These are phyloP conservation scores for Talaromyces trachyspermus DNA, from an alignment of 495 filamentous ascomycete species.

Conservation along the genomic window DNA sequence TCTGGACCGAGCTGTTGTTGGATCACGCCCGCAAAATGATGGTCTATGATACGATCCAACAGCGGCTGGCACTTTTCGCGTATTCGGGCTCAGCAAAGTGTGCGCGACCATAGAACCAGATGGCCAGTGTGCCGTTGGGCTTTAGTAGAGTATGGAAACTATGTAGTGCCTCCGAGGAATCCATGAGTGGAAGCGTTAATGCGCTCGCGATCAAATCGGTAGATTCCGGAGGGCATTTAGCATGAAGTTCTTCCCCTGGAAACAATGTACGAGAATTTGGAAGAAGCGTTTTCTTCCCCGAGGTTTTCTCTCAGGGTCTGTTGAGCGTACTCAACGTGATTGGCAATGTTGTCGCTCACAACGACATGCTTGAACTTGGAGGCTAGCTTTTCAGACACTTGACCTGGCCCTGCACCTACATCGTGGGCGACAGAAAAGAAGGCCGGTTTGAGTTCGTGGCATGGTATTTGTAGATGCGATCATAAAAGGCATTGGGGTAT, in stretches of 20 bases:
- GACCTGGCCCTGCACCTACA: conserved; percentile 21
- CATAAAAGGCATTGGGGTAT: conserved; percentile 13
- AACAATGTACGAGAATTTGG: neutral
- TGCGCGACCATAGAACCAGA: conserved; percentile 26
- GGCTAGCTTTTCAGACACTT: conserved; percentile 14
- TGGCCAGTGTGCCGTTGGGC: conserved; percentile 20
- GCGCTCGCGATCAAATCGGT: neutral
- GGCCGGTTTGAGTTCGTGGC: neutral
- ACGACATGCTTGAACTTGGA: conserved; percentile 16
- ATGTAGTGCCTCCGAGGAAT: conserved; percentile 13
- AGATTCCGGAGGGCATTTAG: neutral
- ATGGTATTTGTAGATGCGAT: conserved; percentile 14
- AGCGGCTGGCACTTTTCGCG: conserved; percentile 5
- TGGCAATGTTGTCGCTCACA: conserved; percentile 17
- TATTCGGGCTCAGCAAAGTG: conserved; percentile 13
- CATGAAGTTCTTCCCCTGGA: neutral
- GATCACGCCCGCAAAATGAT: conserved; percentile 13
- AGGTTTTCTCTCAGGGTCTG: too few relatives aligned
- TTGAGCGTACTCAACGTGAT: conserved; percentile 13
- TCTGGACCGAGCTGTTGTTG: conserved; percentile 5
- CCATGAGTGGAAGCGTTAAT: conserved; percentile 13
- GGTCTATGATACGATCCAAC: conserved; percentile 14
- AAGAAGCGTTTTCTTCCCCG: too few relatives aligned
- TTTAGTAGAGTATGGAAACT: conserved; percentile 15
- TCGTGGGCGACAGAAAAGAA: conserved; percentile 17